phyloP scores from a whole-genome alignment of 106 monocot genomes.

The Dioscorea dumetorum region DNA sequence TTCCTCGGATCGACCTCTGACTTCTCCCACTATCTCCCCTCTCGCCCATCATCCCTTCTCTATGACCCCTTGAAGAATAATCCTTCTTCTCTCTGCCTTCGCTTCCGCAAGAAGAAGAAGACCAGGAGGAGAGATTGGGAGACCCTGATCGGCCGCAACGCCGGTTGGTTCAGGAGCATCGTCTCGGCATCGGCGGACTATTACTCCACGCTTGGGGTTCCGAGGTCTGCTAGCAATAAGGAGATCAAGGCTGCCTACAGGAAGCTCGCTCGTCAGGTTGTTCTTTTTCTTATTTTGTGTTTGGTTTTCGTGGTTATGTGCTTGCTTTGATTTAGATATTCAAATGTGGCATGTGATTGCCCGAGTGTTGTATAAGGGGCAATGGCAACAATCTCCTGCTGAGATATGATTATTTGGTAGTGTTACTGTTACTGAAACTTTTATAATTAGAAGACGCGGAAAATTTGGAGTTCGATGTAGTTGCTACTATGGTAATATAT shows the following conservation, averaged over 20 bases:
- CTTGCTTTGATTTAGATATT: no score
- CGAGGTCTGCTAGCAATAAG: constrained; percentile 66
- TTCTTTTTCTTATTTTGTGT: not conserved
- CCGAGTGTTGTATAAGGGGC: no score
- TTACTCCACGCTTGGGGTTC: constrained; percentile 85
- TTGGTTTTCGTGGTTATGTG: no score
- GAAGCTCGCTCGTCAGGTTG: constrained; percentile 83
- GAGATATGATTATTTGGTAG: no score
- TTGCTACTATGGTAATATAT: no score
- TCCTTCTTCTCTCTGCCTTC: constrained; percentile 10
- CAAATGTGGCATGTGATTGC: no score
- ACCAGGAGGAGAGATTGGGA: constrained; percentile 7
- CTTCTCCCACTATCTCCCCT: constrained; percentile 6
- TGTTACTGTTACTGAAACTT: no score
- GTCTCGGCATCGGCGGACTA: constrained; percentile 58
- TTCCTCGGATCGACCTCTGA: constrained; percentile 9
- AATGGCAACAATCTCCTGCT: no score
- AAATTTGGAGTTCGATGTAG: no score
- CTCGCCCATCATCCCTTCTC: constrained; percentile 22
- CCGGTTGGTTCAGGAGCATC: not conserved
- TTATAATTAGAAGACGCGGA: no score
- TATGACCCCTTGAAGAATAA: not conserved
- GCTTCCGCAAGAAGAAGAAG: constrained; percentile 10
- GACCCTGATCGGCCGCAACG: not conserved
- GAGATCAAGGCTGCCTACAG: constrained; percentile 95